These are phyloP conservation scores for Pyricularia pennisetigena DNA, from an alignment of 2,329 filamentous ascomycete genomes.

Conservation along the genomic window DNA sequence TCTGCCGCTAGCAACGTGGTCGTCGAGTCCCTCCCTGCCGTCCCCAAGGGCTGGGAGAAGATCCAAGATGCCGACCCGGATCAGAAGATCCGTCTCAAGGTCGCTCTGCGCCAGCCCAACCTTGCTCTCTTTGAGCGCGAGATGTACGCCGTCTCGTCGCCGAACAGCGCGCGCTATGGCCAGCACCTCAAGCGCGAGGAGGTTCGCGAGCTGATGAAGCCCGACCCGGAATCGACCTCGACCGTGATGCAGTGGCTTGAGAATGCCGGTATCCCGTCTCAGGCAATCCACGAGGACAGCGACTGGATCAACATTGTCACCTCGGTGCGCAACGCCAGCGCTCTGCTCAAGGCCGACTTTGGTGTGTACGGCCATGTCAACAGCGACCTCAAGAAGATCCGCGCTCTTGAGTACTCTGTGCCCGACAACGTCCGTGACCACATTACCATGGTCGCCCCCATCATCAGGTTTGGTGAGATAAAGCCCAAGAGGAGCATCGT, in stretches of 20 bases:
- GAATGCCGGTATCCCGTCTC: conserved; percentile 21
- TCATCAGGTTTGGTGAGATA: conserved; percentile 31
- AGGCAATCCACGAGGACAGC: conserved; percentile 23
- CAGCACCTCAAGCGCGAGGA: conserved; percentile 35
- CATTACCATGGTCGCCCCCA: conserved; percentile 35
- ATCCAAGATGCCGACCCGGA: conserved; percentile 8
- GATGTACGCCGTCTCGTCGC: conserved; percentile 29
- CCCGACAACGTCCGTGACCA: conserved; percentile 23
- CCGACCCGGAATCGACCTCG: conserved; percentile 25
- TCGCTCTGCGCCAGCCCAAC: conserved; percentile 17
- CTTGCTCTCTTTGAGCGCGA: conserved; percentile 17
- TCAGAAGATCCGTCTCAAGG: conserved; percentile 9
- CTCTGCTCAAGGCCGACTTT: conserved; percentile 19
- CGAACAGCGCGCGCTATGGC: conserved; percentile 34
- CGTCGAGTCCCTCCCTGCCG: conserved; percentile 10
- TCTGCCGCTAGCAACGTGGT: conserved; percentile 6
- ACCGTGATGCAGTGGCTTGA: conserved; percentile 35
- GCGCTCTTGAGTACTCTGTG: conserved; percentile 17
- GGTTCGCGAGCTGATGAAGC: conserved; percentile 37
- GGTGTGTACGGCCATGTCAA: conserved; percentile 14
- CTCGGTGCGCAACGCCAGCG: conserved; percentile 16
- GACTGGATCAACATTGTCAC: conserved; percentile 17
- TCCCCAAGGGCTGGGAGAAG: conserved; percentile 10
- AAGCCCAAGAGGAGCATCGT: conserved; percentile 14
- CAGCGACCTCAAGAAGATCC: conserved; percentile 17